Conservation (phyloP, 2,329 filamentous ascomycete genomes). For the Colletotrichum sp. region DNA sequence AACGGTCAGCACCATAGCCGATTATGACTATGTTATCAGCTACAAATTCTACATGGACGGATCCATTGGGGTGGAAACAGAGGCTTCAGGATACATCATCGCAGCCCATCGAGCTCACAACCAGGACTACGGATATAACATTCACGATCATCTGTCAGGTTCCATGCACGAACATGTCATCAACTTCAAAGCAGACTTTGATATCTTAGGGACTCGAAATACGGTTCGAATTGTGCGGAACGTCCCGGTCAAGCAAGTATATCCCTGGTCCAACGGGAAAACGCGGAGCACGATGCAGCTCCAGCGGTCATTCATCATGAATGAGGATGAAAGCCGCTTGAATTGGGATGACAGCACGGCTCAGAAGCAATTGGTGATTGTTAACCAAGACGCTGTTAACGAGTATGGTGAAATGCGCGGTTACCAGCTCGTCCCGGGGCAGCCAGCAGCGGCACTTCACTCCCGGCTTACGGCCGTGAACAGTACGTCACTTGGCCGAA, state of each 20-base stretch:
- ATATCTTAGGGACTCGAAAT: constrained; percentile 53
- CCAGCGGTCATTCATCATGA: constrained; percentile 42
- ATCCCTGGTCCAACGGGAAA: constrained; percentile 53
- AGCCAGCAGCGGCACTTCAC: constrained; percentile 34
- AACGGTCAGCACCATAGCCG: constrained; percentile 54
- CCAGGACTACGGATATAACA: constrained; percentile 52
- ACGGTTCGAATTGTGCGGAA: constrained; percentile 41
- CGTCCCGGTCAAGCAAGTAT: constrained; percentile 35
- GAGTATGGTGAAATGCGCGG: constrained; percentile 55
- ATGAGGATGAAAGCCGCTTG: constrained; percentile 47
- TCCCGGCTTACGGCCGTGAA: constrained; percentile 50
- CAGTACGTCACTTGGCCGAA: constrained; percentile 48
- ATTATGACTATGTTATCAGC: constrained; percentile 57
- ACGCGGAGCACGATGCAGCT: constrained; percentile 58
- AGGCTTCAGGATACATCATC: constrained; percentile 60
- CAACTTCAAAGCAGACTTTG: constrained; percentile 60
- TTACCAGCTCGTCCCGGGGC: constrained; percentile 48
- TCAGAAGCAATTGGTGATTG: constrained; percentile 49
- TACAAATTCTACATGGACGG: constrained; percentile 59
- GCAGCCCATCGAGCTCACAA: constrained; percentile 50
- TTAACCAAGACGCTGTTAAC: constrained; percentile 56
- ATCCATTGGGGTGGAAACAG: constrained; percentile 53
- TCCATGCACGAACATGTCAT: constrained; percentile 62
- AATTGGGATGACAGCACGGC: constrained; percentile 51
- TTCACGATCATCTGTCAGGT: constrained; percentile 51